Base-by-base conservation (phyloP, 371 early-diverging fungal species). In the Haplosporangium sp. region DNA sequence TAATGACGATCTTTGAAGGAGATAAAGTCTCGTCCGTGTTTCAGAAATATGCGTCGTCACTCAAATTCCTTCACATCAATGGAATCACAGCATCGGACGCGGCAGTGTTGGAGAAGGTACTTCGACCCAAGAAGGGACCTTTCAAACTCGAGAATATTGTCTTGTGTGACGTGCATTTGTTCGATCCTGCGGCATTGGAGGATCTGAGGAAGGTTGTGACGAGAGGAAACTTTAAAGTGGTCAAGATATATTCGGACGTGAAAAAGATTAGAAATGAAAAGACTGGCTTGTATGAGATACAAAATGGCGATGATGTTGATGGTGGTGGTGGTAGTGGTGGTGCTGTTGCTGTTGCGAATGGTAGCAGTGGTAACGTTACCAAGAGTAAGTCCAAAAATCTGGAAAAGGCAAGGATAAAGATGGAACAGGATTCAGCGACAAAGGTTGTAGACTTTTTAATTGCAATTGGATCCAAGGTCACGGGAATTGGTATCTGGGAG, bases 21-120 rank as follows among this genome's bases (percentile, higher is more conserved):
- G 74, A 78, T 50, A 78, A 69, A 74, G 63, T 73, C 20, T 71
- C 67, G 15, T 67, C 72, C 19, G 53, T 76, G 63, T 61, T 76
- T 39, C 77, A 73, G 56, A 72, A 69, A 57, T 71, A 71, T 38
- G 72, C 74, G 9, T 58, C 68, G 0, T 68, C 58, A 20, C 42
- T 75, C 5, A 27, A 37, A 15, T 20, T 56, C 0, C 27, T 78
- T 13, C n/a, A 58, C 11, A 40, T 78, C 9, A 42, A 61, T 20
- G 67, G 74, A 0, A 65, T 78, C 35, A 34, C 65, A 2, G 37
- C 53, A 6, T 58, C 61, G 48, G 74, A 78, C 15, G 62, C 78
- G 4, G 63, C 74, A 0, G 48, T 73, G 0, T 35, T 78, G 38
- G 78, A 78, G 37, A 72, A 67, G 57, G 55, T 52, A 9, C 62